Conservation (phyloP, 192 early-diverging fungal genomes). For the Umbelopsis vinacea region DNA sequence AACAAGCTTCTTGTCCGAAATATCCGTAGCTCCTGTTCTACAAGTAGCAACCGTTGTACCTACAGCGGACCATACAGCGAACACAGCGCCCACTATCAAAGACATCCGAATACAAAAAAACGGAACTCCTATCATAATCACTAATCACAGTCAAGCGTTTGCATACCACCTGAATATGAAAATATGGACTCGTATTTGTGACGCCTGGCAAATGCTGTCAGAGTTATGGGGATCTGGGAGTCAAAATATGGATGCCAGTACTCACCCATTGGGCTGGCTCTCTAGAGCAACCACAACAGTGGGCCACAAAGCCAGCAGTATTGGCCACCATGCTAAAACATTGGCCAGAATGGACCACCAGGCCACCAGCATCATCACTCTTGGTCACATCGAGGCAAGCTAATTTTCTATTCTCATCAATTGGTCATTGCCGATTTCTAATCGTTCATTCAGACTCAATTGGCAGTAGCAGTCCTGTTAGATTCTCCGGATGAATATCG, state of each 20-base stretch:
- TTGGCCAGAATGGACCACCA: conserved; percentile 37
- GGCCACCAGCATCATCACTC: conserved; percentile 42
- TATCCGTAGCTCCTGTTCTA: conserved; percentile 69
- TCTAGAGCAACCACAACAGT: conserved; percentile 29
- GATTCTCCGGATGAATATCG: conserved; percentile 63
- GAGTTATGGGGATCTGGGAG: conserved; percentile 49
- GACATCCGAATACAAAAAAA: conserved; percentile 61
- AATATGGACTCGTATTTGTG: conserved; percentile 68
- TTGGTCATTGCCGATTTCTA: background rate
- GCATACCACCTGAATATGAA: conserved; percentile 68
- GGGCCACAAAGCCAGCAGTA: conserved; percentile 28
- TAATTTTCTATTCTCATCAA: background rate
- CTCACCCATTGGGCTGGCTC: conserved; percentile 32
- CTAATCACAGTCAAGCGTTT: conserved; percentile 63
- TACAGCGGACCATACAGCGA: conserved; percentile 32
- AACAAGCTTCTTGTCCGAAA: conserved; percentile 51
- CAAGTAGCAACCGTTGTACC: conserved; percentile 41
- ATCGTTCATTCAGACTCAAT: conserved; percentile 48
- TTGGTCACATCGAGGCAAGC: conserved; percentile 54
- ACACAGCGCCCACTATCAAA: conserved; percentile 52
- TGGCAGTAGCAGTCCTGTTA: conserved; percentile 54
- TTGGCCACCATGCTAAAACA: conserved; percentile 40
- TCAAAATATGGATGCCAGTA: conserved; percentile 17
- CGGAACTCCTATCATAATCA: conserved; percentile 68
- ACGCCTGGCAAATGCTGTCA: conserved; percentile 59